These are phyloP conservation scores for Erysimum cheiranthoides DNA, from an alignment of 345 rosid species.

Conservation along the genomic window DNA sequence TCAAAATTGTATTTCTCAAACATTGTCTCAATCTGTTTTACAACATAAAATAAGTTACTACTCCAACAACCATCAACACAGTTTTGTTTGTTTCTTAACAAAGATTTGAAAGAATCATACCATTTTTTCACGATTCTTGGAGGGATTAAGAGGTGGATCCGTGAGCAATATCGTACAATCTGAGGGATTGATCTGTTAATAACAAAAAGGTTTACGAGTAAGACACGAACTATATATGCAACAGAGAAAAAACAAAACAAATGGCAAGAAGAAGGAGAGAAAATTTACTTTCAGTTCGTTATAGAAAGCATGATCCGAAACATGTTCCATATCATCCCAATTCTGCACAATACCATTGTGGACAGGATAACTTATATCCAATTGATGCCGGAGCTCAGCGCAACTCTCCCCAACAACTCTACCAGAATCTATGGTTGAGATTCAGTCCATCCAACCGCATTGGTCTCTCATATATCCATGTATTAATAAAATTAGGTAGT, in stretches of 20 bases:
- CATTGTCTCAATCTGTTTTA: too few relatives aligned
- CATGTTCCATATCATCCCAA: conserved; percentile 99
- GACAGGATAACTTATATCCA: conserved; percentile 92
- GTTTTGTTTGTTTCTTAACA: too few relatives aligned
- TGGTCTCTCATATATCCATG: too few relatives aligned
- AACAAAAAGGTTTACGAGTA: conserved; percentile 6
- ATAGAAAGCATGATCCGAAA: conserved; percentile 94
- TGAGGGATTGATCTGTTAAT: conserved; percentile 75
- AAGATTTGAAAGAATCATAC: too few relatives aligned
- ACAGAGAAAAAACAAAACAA: neutral
- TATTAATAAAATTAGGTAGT: too few relatives aligned
- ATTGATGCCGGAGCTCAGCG: conserved; percentile 86
- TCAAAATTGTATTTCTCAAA: too few relatives aligned
- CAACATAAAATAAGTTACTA: too few relatives aligned
- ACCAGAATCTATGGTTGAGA: too few relatives aligned
- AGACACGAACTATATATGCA: neutral
- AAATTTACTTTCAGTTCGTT: conserved; percentile 72
- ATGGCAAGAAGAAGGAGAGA: neutral
- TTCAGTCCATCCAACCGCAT: too few relatives aligned
- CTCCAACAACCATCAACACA: too few relatives aligned
- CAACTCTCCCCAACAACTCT: conserved; percentile 94
- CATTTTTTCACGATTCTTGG: too few relatives aligned
- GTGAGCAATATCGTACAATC: conserved; percentile 97
- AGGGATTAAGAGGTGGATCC: too few relatives aligned
- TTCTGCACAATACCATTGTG: conserved; percentile 95